phyloP scores from a whole-genome alignment of 495 filamentous ascomycete species.

The Cryomyces minteri region DNA sequence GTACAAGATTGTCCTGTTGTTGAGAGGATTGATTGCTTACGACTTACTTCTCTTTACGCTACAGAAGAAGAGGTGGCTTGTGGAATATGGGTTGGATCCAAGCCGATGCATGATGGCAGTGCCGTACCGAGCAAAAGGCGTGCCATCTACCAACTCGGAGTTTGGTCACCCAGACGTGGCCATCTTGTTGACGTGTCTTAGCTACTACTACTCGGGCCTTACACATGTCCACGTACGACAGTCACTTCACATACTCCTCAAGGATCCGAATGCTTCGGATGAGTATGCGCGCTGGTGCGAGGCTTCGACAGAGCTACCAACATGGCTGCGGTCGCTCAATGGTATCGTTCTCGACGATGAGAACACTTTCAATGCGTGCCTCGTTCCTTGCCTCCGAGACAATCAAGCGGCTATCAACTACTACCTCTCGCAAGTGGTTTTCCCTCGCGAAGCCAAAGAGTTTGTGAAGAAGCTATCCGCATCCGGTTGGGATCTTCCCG shows the following conservation, averaged over 20 bases:
- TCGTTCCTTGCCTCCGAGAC: slow-evolving; percentile 36
- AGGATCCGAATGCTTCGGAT: not conserved
- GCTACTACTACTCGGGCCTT: slow-evolving; percentile 52
- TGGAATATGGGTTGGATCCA: slow-evolving; percentile 44
- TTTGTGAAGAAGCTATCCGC: slow-evolving; percentile 48
- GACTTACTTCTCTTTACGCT: slow-evolving; percentile 37
- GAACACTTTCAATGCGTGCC: slow-evolving; percentile 11
- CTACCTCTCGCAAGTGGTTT: slow-evolving; percentile 42
- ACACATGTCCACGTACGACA: slow-evolving; percentile 29
- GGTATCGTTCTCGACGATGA: slow-evolving; percentile 43
- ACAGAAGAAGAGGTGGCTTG: slow-evolving; percentile 40
- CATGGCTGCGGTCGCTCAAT: slow-evolving; percentile 25
- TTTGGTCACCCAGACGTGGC: slow-evolving; percentile 58
- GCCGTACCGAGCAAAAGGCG: slow-evolving; percentile 54
- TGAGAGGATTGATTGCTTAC: slow-evolving; percentile 40
- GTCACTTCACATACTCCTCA: not conserved
- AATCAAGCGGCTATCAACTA: slow-evolving; percentile 39
- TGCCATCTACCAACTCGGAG: slow-evolving; percentile 41
- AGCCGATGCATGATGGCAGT: slow-evolving; percentile 35
- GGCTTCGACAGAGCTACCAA: slow-evolving; percentile 19
- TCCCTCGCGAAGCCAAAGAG: slow-evolving; percentile 42
- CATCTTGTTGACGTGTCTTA: slow-evolving; percentile 47
- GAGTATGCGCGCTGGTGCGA: slow-evolving; percentile 37
- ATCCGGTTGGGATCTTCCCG: slow-evolving; percentile 51
- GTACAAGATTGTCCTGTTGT: slow-evolving; percentile 21